These are phyloP conservation scores for Gnomoniopsis sp. DNA, from an alignment of 2,329 filamentous ascomycete genomes.

Conservation along the genomic window DNA sequence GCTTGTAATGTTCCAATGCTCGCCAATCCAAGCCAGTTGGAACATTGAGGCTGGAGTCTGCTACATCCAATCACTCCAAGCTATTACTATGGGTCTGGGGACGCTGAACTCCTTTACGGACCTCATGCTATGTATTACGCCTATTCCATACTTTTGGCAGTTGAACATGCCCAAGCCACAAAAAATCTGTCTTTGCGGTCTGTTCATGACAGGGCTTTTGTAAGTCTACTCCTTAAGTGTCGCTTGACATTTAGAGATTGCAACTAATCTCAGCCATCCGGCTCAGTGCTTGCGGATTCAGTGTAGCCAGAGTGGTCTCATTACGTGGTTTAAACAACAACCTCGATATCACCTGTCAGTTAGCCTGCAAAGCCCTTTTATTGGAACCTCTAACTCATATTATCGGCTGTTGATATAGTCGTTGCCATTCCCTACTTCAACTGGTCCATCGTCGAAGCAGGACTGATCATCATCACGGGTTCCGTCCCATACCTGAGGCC, in stretches of 20 bases:
- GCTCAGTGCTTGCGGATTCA: constrained; percentile 25
- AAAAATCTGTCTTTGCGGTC: constrained; percentile 24
- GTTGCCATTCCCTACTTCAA: constrained; percentile 27
- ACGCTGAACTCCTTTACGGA: constrained; percentile 28
- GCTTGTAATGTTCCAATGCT: constrained; percentile 27
- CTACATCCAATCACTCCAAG: constrained; percentile 20
- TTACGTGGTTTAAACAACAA: constrained; percentile 21
- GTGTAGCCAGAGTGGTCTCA: constrained; percentile 24
- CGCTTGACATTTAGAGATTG: accelerated
- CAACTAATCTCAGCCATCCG: not conserved
- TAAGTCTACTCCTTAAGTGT: constrained; percentile 16
- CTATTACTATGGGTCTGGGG: constrained; percentile 26
- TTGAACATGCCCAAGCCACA: constrained; percentile 25
- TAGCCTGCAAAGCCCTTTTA: not conserved
- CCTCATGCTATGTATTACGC: constrained; percentile 26
- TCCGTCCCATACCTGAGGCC: constrained; percentile 30
- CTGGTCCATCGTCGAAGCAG: constrained; percentile 31
- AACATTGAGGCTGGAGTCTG: constrained; percentile 22
- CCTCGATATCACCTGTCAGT: constrained; percentile 29
- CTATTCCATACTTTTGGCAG: constrained; percentile 28
- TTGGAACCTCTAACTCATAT: not conserved
- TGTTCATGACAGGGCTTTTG: constrained; percentile 30
- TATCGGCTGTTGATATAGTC: constrained; percentile 17
- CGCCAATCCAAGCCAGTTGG: constrained; percentile 27
- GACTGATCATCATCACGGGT: constrained; percentile 31